These are phyloP conservation scores for Mycena citricolor DNA, from an alignment of 1,284 basidiomycete genomes.

Conservation along the genomic window DNA sequence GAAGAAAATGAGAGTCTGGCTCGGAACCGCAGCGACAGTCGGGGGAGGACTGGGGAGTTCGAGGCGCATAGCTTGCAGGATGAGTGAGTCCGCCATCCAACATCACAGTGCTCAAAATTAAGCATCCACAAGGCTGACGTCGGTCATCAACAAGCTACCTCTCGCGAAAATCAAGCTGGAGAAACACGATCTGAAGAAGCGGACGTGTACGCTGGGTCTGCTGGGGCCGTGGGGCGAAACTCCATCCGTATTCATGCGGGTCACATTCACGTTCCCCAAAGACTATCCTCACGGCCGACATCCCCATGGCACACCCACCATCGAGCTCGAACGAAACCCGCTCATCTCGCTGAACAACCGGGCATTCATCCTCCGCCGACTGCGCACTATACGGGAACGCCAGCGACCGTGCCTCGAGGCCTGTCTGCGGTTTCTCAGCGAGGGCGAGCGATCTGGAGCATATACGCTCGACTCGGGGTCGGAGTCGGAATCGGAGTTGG, in stretches of 20 bases:
- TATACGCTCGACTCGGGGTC: constrained; percentile 53
- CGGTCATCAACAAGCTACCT: constrained; percentile 71
- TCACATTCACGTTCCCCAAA: constrained; percentile 88
- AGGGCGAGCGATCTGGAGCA: constrained; percentile 44
- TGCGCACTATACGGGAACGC: constrained; percentile 69
- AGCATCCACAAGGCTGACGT: constrained; percentile 61
- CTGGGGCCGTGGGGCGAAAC: constrained; percentile 89
- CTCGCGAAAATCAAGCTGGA: constrained; percentile 80
- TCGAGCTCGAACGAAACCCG: constrained; percentile 83
- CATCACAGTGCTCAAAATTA: no score
- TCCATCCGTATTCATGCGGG: constrained; percentile 78
- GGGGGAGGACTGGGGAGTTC: constrained; percentile 38
- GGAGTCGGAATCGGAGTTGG: constrained; percentile 48
- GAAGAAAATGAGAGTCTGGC: constrained; percentile 22
- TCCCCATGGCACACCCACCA: constrained; percentile 67
- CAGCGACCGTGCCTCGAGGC: constrained; percentile 79
- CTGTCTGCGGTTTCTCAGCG: constrained; percentile 77
- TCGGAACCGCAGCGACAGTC: constrained; percentile 45
- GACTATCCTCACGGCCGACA: constrained; percentile 70
- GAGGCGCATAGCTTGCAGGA: constrained; percentile 58
- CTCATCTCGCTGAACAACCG: constrained; percentile 76
- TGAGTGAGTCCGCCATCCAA: constrained; percentile 75
- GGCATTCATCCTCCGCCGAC: constrained; percentile 72
- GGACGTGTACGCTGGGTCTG: constrained; percentile 83
- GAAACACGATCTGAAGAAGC: constrained; percentile 83